A percentile compares a stretch with the other conserved stretches of the same genome.
phyloP scores from a whole-genome alignment of 768 basidiomycete genomes.

The Leccinum imitatum region DNA sequence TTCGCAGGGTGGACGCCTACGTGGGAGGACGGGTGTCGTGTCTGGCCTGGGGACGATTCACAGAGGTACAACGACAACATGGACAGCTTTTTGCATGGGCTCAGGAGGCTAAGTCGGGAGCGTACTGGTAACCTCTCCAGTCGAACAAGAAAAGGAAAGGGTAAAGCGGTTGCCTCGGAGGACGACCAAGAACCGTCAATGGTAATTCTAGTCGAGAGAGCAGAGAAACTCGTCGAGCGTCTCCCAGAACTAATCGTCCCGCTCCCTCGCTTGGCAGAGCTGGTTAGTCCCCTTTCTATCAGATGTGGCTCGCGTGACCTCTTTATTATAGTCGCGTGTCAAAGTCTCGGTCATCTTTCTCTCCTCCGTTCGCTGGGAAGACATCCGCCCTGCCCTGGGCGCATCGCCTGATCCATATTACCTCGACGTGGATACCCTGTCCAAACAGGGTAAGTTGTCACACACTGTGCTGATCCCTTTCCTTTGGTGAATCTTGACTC shows the following conservation, averaged over 20 bases:
- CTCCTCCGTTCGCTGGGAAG: conserved; percentile 68
- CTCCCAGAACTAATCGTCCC: conserved; percentile 70
- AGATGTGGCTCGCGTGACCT: conserved; percentile 4
- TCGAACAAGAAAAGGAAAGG: conserved; percentile 34
- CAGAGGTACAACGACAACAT: conserved; percentile 61
- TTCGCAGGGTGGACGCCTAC: conserved; percentile 53
- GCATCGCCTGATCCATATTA: conserved; percentile 74
- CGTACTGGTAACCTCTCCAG: conserved; percentile 7
- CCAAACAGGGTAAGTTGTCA: conserved; percentile 54
- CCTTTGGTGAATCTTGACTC: background rate
- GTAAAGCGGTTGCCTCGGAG: conserved; percentile 22
- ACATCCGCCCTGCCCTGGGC: conserved; percentile 66
- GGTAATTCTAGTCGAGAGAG: conserved; percentile 65
- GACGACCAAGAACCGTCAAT: conserved; percentile 34
- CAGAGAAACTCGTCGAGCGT: conserved; percentile 60
- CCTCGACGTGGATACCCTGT: conserved; percentile 51
- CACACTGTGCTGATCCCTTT: no score
- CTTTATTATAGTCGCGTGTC: conserved; percentile 51
- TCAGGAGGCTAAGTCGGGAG: conserved; percentile 40
- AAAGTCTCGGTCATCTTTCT: conserved; percentile 61
- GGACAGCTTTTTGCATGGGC: conserved; percentile 69
- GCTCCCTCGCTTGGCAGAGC: conserved; percentile 65
- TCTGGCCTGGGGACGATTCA: conserved; percentile 48
- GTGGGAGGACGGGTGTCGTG: conserved; percentile 62
- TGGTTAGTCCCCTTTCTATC: conserved; percentile 45